A percentile compares a stretch with the other conserved stretches of the same genome.
Conservation (phyloP, 2,329 filamentous ascomycete species). For the Paraphaeosphaeria sporulosa region DNA sequence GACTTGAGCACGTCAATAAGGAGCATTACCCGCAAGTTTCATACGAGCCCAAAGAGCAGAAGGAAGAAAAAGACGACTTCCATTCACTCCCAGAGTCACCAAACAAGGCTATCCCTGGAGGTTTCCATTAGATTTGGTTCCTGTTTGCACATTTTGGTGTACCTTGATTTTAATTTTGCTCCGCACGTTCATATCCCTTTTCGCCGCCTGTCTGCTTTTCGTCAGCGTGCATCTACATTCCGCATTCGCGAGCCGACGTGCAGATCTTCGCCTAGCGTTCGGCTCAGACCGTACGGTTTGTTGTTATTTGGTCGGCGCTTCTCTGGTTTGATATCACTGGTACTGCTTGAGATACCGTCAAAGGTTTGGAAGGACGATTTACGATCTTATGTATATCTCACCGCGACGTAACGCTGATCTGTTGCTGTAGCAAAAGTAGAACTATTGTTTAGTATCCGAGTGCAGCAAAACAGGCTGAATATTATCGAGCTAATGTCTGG, state of each 20-base stretch:
- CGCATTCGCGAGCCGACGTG: not conserved
- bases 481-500: not conserved
- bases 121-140: slow-evolving; percentile 24
- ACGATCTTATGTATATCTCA: slow-evolving; percentile 2
- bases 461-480: not conserved
- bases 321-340: slow-evolving; percentile 1
- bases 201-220: not conserved
- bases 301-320: not conserved
- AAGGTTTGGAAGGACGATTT: not conserved
- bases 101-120: slow-evolving; percentile 40
- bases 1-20: slow-evolving; percentile 37
- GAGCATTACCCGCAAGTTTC: slow-evolving; percentile 36
- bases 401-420: not conserved
- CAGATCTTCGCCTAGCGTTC: not conserved
- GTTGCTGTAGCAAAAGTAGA: not conserved
- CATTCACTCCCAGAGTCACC: slow-evolving; percentile 51
- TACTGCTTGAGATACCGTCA: not conserved
- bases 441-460: not conserved
- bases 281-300: not conserved
- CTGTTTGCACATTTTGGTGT: not conserved
- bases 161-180: not conserved
- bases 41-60: slow-evolving; percentile 24
- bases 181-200: not conserved
- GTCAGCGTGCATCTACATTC: not conserved
- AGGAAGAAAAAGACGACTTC: slow-evolving; percentile 50